Conservation (phyloP, 495 filamentous ascomycete species). For the Rusavskia elegans region DNA sequence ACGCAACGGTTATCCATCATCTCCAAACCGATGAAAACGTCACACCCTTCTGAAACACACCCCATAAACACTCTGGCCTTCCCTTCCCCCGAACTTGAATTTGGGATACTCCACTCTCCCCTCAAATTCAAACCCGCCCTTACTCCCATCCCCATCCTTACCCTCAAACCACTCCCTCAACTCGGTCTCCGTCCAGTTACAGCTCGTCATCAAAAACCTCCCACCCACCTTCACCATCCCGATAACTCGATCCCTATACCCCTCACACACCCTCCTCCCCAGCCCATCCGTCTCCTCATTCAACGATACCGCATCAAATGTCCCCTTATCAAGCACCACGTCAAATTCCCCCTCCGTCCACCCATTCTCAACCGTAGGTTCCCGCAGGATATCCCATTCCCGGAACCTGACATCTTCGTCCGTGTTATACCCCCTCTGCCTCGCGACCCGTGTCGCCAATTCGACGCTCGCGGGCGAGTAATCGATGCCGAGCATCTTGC, state of each 20-base stretch:
- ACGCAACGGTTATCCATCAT: neutral
- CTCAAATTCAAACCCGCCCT: constrained; percentile 34
- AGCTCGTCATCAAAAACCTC: constrained; percentile 73
- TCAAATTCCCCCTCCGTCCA: constrained; percentile 45
- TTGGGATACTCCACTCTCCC: constrained; percentile 63
- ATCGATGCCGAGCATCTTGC: constrained; percentile 69
- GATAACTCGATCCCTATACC: constrained; percentile 51
- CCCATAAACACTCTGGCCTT: constrained; percentile 73
- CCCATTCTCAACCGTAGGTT: constrained; percentile 4
- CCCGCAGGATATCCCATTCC: constrained; percentile 57
- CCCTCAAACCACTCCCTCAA: constrained; percentile 56
- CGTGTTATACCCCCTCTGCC: constrained; percentile 14
- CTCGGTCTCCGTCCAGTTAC: constrained; percentile 95
- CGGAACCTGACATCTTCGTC: constrained; percentile 40
- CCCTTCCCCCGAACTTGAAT: constrained; percentile 43
- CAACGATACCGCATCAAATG: constrained; percentile 84
- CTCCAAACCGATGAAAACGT: neutral
- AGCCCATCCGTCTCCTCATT: constrained; percentile 38
- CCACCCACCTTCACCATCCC: constrained; percentile 51
- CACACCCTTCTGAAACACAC: constrained; percentile 44
- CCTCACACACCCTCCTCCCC: constrained; percentile 47
- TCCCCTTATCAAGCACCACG: constrained; percentile 88
- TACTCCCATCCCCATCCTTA: constrained; percentile 19
- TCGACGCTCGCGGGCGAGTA: constrained; percentile 60
- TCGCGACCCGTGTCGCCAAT: constrained; percentile 41